Evolutionary conservation across 169 alveolate species (phyloP).

Genomic region (Plasmodium reichenowi): DNA sequence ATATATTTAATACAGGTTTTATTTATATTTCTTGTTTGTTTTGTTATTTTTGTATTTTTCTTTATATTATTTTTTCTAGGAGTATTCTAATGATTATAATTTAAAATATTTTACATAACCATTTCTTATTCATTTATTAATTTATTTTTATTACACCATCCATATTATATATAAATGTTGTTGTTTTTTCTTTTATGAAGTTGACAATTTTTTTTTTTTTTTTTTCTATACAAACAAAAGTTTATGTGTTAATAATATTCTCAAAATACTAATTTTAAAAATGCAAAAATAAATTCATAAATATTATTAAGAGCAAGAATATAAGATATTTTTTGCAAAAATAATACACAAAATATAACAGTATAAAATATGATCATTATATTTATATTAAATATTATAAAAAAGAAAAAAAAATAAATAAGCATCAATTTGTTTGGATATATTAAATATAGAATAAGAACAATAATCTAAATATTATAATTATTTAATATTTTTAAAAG

Average conservation of each 20-base stretch:
- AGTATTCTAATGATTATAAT: slow-evolving; percentile 30
- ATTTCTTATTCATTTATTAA: slow-evolving; percentile 6
- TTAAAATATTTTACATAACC: slow-evolving; percentile 4
- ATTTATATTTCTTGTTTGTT: slow-evolving; percentile 65
- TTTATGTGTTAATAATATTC: neutral
- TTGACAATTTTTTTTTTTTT: neutral
- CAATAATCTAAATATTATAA: too few relatives aligned
- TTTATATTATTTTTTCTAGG: slow-evolving; percentile 74
- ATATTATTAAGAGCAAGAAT: too few relatives aligned
- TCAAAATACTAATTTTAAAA: neutral
- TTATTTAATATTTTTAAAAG: too few relatives aligned
- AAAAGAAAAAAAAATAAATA: too few relatives aligned
- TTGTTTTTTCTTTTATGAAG: neutral
- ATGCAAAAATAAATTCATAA: too few relatives aligned
- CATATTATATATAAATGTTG: slow-evolving; percentile 5
- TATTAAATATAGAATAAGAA: too few relatives aligned
- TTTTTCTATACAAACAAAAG: neutral
- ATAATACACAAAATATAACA: too few relatives aligned
- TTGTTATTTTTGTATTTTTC: slow-evolving; percentile 65
- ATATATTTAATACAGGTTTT: slow-evolving; percentile 46
- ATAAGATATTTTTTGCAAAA: too few relatives aligned
- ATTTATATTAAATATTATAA: too few relatives aligned
- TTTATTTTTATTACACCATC: neutral
- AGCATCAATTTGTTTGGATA: too few relatives aligned
- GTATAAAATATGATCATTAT: too few relatives aligned